Percentiles rank a stretch among this genome's conserved stretches.
Conservation (phyloP, 495 filamentous ascomycete genomes). For the Geoglossum glabrum region DNA sequence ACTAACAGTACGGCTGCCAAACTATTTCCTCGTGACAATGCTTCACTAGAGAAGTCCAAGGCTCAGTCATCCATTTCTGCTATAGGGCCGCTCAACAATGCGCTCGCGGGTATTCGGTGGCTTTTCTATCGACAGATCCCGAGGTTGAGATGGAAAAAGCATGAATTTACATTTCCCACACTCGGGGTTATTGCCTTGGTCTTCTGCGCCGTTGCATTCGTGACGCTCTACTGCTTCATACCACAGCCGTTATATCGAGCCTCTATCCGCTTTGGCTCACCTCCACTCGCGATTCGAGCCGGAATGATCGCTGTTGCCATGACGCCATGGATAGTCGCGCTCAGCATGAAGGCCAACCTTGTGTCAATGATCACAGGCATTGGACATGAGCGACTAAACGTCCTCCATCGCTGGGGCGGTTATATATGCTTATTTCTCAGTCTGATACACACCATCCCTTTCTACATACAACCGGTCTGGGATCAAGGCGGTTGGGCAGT, state of each 20-base stretch:
- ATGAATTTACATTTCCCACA: slow-evolving; percentile 55
- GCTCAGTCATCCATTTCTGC: slow-evolving; percentile 46
- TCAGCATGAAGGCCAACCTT: slow-evolving; percentile 80
- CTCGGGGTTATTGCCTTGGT: slow-evolving; percentile 46
- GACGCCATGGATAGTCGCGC: slow-evolving; percentile 82
- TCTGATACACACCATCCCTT: slow-evolving; percentile 69
- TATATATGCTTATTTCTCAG: slow-evolving; percentile 71
- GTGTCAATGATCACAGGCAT: slow-evolving; percentile 75
- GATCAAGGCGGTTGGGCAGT: slow-evolving; percentile 47
- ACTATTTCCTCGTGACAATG: background rate
- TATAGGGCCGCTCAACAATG: slow-evolving; percentile 49
- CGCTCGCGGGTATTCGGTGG: slow-evolving; percentile 58
- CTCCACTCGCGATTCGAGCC: slow-evolving; percentile 70
- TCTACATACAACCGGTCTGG: slow-evolving; percentile 75
- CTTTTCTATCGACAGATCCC: slow-evolving; percentile 73
- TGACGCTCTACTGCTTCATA: slow-evolving; percentile 61
- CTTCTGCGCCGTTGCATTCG: slow-evolving; percentile 42
- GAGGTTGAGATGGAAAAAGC: slow-evolving; percentile 36
- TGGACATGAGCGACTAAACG: slow-evolving; percentile 78
- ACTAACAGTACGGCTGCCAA: slow-evolving; percentile 1
- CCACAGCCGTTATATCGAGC: slow-evolving; percentile 71
- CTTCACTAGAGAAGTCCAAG: slow-evolving; percentile 23
- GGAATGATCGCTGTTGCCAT: slow-evolving; percentile 89
- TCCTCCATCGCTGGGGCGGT: slow-evolving; percentile 83
- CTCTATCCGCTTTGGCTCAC: slow-evolving; percentile 67